Base-by-base conservation (phyloP, 139 green algal species). In the Haematococcus sp. region DNA sequence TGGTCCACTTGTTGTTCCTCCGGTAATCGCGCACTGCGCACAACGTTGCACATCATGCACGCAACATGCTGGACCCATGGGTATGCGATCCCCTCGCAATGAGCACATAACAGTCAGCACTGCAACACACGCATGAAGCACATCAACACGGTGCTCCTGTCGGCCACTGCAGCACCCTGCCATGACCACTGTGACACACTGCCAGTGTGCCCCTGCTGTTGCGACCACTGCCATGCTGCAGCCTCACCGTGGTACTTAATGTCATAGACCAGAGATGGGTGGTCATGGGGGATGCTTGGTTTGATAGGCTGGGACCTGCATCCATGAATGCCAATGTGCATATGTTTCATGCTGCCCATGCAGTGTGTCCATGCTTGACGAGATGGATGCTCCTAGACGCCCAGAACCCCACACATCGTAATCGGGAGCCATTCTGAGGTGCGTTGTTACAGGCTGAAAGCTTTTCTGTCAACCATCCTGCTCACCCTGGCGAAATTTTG, bases 211-310 rank as follows among this genome's bases (percentile, higher is more conserved):
- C 5, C 20, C 20, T 7, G 20, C 25, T 40, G 17, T 3, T 20
- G 58, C 58, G n/a, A n/a, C n/a, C n/a, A n/a, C n/a, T n/a, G n/a
- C 16, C 28, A 65, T 23, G 25, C 27, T 34, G 58, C 20, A 43
- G 3, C 3, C 58, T 35, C 59, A 93, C 86, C 60, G 27, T 87
- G 92, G 74, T 95, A 95, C 68, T 88, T 91, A 59, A 92, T 94
- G 78, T 95, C 83, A 69, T 92, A 95, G 0, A 95, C 78, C 1
- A 81, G 60, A 31, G 88, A 72, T 0, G 71, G 44, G 32, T 84
- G 71, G 33, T 90, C 83, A n/a, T 90, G 81, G 0, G 89, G 89
- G 5, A 95, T 54, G 11, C 71, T 63, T 1, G 89, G 75, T 15
- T 84, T 86, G 23, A 93, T 70, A 0, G 84, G 81, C 34, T 86